Percentiles rank a stretch among this genome's conserved stretches.
phyloP scores from a whole-genome alignment of 2,329 filamentous ascomycete species.

The Aspergillus flavus region DNA sequence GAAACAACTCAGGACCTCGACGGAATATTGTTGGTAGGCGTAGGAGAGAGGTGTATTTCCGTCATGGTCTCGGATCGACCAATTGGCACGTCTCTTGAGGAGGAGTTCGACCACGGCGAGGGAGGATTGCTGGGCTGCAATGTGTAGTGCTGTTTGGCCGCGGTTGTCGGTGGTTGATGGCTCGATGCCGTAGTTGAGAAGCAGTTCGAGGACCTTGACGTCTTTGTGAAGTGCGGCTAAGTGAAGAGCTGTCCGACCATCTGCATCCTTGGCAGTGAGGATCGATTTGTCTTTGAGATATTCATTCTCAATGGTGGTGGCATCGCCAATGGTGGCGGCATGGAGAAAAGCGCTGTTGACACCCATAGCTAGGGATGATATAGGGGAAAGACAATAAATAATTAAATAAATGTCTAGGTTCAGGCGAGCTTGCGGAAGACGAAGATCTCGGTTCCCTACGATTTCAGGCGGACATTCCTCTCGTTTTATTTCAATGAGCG shows the following conservation, averaged over 20 bases:
- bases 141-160: constrained; percentile 12
- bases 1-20: constrained; percentile 4
- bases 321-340: constrained; percentile 10
- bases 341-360: constrained; percentile 4
- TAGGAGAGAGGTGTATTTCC: constrained; percentile 12
- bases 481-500: neutral
- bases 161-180: neutral
- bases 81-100: neutral
- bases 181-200: constrained; percentile 6
- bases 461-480: neutral
- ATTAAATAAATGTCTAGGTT: neutral
- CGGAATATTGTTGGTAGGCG: constrained; percentile 12
- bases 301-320: neutral
- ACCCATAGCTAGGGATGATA: neutral
- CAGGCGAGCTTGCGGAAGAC: neutral
- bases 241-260: constrained; percentile 14
- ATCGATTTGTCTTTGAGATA: neutral
- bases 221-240: constrained; percentile 10
- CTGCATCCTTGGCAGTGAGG: constrained; percentile 6
- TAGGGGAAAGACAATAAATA: neutral
- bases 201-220: neutral
- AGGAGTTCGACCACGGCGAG: constrained; percentile 5
- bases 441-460: neutral
- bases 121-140: constrained; percentile 12
- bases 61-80: constrained; percentile 6